Percentiles rank a stretch among this genome's conserved stretches.
Evolutionary conservation across 371 early-diverging fungal species (phyloP).

Genomic region (Chytridiales sp.): DNA sequence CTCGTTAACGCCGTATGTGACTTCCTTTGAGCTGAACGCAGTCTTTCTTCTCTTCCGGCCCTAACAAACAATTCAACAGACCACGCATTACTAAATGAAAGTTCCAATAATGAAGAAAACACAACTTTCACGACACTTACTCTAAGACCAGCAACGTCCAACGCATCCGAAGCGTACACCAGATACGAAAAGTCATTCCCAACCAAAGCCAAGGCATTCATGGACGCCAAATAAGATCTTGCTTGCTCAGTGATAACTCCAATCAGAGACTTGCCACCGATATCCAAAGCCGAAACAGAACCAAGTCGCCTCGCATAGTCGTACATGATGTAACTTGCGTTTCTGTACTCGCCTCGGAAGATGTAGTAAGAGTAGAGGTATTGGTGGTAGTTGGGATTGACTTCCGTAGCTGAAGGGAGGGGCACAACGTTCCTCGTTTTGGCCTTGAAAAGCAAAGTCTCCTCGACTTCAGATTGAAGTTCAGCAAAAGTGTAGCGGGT

Average conservation of each 20-base stretch:
- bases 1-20: not conserved
- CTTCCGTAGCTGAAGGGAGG: not conserved
- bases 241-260: constrained; percentile 43
- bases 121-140: not conserved
- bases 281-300: constrained; percentile 13
- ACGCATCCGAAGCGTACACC: constrained; percentile 26
- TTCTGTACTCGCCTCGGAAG: constrained; percentile 49
- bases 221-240: constrained; percentile 46
- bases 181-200: constrained; percentile 47
- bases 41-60: constrained; percentile 9
- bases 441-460: constrained; percentile 47
- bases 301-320: constrained; percentile 46
- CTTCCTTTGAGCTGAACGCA: no score
- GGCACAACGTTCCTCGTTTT: constrained; percentile 38
- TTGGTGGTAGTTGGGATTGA: constrained; percentile 45
- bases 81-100: not conserved
- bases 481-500: constrained; percentile 37
- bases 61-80: not conserved
- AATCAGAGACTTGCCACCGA: constrained; percentile 29
- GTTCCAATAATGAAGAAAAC: not conserved
- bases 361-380: constrained; percentile 53
- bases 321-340: constrained; percentile 48
- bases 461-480: constrained; percentile 51
- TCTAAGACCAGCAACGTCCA: not conserved
- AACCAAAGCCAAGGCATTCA: constrained; percentile 47